Evolutionary conservation across 1,284 basidiomycete genomes (phyloP), one percentile per base, ranked within the genome.

Genomic region (Ustilago esculenta): DNA sequence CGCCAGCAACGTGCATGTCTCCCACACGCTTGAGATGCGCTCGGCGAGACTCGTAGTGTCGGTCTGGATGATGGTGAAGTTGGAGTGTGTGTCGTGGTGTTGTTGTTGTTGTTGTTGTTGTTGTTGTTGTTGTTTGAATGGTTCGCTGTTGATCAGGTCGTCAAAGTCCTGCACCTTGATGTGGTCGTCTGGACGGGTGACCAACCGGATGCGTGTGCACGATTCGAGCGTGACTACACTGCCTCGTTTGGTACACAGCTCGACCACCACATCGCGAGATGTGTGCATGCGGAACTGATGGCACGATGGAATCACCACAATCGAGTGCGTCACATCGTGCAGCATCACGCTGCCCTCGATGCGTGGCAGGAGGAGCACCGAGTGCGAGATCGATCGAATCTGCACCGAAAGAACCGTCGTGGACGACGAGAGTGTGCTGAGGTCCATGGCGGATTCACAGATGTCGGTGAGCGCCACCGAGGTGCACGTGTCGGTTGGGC

Each of bases 271-370:
- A 3, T 30, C 15, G 1, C 4, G 35, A 5, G 66, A 73, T 5
- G 45, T 35, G 48, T 73, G 70, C 54, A 73, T 69, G 15, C 70
- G 30, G 18, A 57, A 69, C 37, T 73, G 65, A 50, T 63, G 48
- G 15, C 66, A 69, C 11, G 51, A 54, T 0, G 52, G 33, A 9
- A 65, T 17, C 27, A 34, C 21, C 11, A 70, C 21, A 15, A 59
- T 25, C 12, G 41, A 65, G 4, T 18, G 3, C 1, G 8, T 20
- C 5, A 58, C 17, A 11, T 34, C 33, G 49, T 73, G 60, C 11
- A 61, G 48, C 70, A 73, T 73, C 8, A 69, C 27, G 27, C 70
- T 73, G 3, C 70, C 70, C 20, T 60, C 45, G 11, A 73, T 30
- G 1, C 32, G 32, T 0, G 66, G 66, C 0, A 64, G 41, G 5